phyloP scores from a whole-genome alignment of 2,329 filamentous ascomycete species.

The Colletotrichum chlorophyti region DNA sequence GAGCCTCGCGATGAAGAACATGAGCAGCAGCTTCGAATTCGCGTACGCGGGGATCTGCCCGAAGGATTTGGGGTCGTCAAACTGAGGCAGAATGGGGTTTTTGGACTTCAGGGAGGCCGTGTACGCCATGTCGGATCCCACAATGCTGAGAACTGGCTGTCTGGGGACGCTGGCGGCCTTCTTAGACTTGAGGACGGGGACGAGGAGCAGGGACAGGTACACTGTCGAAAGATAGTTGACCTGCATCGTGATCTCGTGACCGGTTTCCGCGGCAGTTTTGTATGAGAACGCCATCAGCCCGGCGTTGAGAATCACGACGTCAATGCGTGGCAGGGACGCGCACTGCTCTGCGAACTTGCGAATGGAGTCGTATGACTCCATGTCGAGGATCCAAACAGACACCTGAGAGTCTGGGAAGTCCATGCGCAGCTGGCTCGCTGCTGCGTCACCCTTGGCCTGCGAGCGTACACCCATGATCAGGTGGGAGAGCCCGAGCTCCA shows the following conservation, averaged over 20 bases:
- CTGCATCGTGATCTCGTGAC: slow-evolving; percentile 49
- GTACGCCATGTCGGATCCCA: slow-evolving; percentile 34
- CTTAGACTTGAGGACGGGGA: slow-evolving; percentile 38
- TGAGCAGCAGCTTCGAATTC: slow-evolving; percentile 32
- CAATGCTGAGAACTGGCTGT: slow-evolving; percentile 34
- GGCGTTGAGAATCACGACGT: slow-evolving; percentile 54
- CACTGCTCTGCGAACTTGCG: slow-evolving; percentile 43
- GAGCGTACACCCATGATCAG: slow-evolving; percentile 52
- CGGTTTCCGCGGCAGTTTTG: slow-evolving; percentile 29
- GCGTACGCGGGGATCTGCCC: slow-evolving; percentile 22
- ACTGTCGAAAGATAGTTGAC: slow-evolving; percentile 46
- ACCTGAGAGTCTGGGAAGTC: slow-evolving; percentile 39
- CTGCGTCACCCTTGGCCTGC: slow-evolving; percentile 44
- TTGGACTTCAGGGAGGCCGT: slow-evolving; percentile 29
- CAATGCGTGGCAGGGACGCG: slow-evolving; percentile 43
- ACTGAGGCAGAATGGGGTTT: slow-evolving; percentile 31
- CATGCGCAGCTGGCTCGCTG: slow-evolving; percentile 39
- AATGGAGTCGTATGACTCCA: slow-evolving; percentile 50
- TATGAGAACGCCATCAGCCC: slow-evolving; percentile 33
- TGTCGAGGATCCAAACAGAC: slow-evolving; percentile 52
- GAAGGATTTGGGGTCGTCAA: slow-evolving; percentile 31
- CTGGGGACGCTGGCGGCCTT: not conserved
- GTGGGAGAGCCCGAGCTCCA: slow-evolving; percentile 41
- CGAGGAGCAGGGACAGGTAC: slow-evolving; percentile 39
- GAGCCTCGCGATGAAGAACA: slow-evolving; percentile 26